Conservation (phyloP, 1,284 basidiomycete genomes). For the Mycena sp. region DNA sequence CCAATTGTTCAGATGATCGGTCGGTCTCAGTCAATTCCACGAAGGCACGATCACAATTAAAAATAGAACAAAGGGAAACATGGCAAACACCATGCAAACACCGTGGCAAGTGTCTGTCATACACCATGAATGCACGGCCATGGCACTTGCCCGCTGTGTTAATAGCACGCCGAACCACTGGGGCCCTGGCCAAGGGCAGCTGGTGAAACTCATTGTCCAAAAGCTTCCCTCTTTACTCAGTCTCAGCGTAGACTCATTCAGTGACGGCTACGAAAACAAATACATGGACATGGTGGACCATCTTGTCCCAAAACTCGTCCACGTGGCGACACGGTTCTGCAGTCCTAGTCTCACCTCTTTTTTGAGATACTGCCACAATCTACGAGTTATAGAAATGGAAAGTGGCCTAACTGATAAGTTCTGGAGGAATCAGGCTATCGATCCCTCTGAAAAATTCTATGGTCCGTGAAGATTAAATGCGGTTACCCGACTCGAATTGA, state of each 20-base stretch:
- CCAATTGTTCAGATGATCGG: too few relatives aligned
- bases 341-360: neutral
- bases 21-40: too few relatives aligned
- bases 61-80: too few relatives aligned
- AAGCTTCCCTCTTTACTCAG: neutral
- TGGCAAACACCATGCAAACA: too few relatives aligned
- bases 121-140: too few relatives aligned
- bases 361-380: neutral
- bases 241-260: neutral
- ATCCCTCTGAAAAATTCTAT: neutral
- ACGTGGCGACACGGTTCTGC: constrained; percentile 1
- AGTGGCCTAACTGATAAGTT: neutral
- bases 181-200: neutral
- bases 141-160: too few relatives aligned
- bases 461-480: neutral
- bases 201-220: neutral
- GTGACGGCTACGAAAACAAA: neutral
- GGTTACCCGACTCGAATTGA: too few relatives aligned
- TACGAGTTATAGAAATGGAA: neutral
- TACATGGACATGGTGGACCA: neutral
- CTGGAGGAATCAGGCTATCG: neutral
- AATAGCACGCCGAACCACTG: too few relatives aligned
- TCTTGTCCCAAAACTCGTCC: neutral
- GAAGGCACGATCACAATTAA: too few relatives aligned
- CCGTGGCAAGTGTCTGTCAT: too few relatives aligned